phyloP scores from a whole-genome alignment of 208 protist genomes.

The Wallacemonas sp. region DNA sequence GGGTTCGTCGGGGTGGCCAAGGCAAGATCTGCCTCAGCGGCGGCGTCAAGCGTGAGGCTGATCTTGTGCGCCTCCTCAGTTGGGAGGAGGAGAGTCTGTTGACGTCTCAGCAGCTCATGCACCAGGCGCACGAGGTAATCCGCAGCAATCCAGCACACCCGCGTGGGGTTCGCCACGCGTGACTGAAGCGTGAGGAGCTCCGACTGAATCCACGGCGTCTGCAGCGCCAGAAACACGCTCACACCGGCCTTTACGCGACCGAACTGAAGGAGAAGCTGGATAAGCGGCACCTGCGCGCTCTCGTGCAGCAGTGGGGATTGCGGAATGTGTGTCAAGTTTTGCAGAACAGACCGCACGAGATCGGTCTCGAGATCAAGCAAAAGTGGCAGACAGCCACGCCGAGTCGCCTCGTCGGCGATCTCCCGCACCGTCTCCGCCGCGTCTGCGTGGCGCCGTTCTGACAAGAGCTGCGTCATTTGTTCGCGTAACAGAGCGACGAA shows the following conservation, averaged over 20 bases:
- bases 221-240: constrained; percentile 54
- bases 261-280: constrained; percentile 81
- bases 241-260: constrained; percentile 56
- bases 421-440: constrained; percentile 70
- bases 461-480: constrained; percentile 63
- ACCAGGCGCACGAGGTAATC: constrained; percentile 77
- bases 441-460: constrained; percentile 65
- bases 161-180: constrained; percentile 46
- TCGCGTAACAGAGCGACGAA: constrained; percentile 73
- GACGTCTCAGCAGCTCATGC: constrained; percentile 52
- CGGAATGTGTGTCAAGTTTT: constrained; percentile 47
- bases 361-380: constrained; percentile 65
- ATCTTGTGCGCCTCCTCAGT: constrained; percentile 21
- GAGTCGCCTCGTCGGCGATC: constrained; percentile 47
- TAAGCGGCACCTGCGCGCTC: constrained; percentile 75
- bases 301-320: constrained; percentile 72
- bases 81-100: constrained; percentile 60
- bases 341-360: constrained; percentile 50
- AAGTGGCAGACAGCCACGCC: constrained; percentile 61
- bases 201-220: constrained; percentile 66
- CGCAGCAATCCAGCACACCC: constrained; percentile 60
- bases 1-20: background rate
- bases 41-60: background rate
- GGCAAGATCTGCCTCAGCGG: background rate
- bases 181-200: constrained; percentile 75